Evolutionary conservation across 306 rosid species (phyloP), one percentile per base, ranked within the genome.

Genomic region (Gastrolobium villosum): DNA sequence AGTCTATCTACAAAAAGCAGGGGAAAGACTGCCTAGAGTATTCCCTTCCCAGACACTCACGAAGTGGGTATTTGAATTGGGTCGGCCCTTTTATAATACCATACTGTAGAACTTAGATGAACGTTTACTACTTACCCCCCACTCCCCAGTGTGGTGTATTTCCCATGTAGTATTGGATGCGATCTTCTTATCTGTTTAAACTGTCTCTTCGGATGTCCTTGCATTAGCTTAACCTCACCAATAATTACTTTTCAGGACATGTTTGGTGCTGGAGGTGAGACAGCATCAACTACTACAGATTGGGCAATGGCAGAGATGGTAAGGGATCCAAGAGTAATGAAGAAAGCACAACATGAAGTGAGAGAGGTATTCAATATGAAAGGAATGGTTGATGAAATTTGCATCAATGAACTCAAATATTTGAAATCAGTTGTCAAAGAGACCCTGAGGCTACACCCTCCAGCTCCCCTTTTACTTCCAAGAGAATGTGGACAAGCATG

Each of bases 361-460:
- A 62, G 68, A 46, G 53, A 34, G 36, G 71, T 20, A 5, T 26
- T 64, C n/a, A 10, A 40, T 2, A 72, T 37, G 4, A 65, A 26
- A 50, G 48, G 44, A 44, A 81, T 3, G 11, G 44, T 65, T 13
- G 61, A 70, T 28, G 86, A 73, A 40, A 26, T 7, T 26, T 44
- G 39, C 48, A 20, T 72, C 7, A 10, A 52, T 2, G 35, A 78
- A 10, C 56, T 84, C 5, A 71, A 49, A 11, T 84, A 81, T 46
- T 37, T 84, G 84, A 80, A 86, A 41, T 10, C 28, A 40, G 77
- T 83, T n/a, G 54, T 86, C n/a, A 76, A 86, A 61, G 81, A 86
- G 65, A 72, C 72, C 14, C 28, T 77, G 2, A 74, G 84, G 6
- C 39, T 81, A 10, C 90, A 84, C 75, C 86, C 87, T 74, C 30